A percentile compares a stretch with the other conserved stretches of the same genome.
phyloP scores from a whole-genome alignment of 1,284 basidiomycete species.

The Vanrija pseudolonga region DNA sequence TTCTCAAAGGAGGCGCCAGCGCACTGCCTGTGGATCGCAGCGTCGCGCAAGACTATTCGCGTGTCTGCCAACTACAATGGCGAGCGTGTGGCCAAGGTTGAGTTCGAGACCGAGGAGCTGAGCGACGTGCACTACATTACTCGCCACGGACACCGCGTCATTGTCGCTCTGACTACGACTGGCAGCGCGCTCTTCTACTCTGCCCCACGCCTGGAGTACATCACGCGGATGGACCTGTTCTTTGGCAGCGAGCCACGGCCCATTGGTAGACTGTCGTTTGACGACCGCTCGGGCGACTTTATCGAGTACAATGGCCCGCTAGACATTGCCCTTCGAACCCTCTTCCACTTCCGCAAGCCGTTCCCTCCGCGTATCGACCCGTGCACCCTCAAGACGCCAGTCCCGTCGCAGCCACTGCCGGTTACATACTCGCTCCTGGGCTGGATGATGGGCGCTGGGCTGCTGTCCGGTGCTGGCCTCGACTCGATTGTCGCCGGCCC shows the following conservation, averaged over 20 bases:
- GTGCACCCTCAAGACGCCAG: slow-evolving; percentile 26
- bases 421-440: slow-evolving; percentile 30
- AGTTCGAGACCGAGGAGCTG: slow-evolving; percentile 56
- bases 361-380: slow-evolving; percentile 45
- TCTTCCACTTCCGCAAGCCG: slow-evolving; percentile 50
- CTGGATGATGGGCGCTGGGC: slow-evolving; percentile 50
- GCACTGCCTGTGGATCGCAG: slow-evolving; percentile 54
- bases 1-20: slow-evolving; percentile 32
- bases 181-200: slow-evolving; percentile 62
- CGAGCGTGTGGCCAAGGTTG: slow-evolving; percentile 49
- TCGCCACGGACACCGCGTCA: slow-evolving; percentile 57
- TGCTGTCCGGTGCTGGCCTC: slow-evolving; percentile 44
- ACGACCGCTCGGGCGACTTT: slow-evolving; percentile 49
- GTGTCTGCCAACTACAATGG: slow-evolving; percentile 50
- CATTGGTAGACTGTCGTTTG: slow-evolving; percentile 41
- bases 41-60: slow-evolving; percentile 38
- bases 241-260: slow-evolving; percentile 30
- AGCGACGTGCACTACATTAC: slow-evolving; percentile 58
- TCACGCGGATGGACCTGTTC: slow-evolving; percentile 41
- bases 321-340: slow-evolving; percentile 46
- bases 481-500: slow-evolving; percentile 47
- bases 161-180: slow-evolving; percentile 62
- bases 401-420: slow-evolving; percentile 43
- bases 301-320: slow-evolving; percentile 43
- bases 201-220: slow-evolving; percentile 56